Base-by-base conservation (phyloP, 192 early-diverging fungal species). In the Chytriomyces sp. region DNA sequence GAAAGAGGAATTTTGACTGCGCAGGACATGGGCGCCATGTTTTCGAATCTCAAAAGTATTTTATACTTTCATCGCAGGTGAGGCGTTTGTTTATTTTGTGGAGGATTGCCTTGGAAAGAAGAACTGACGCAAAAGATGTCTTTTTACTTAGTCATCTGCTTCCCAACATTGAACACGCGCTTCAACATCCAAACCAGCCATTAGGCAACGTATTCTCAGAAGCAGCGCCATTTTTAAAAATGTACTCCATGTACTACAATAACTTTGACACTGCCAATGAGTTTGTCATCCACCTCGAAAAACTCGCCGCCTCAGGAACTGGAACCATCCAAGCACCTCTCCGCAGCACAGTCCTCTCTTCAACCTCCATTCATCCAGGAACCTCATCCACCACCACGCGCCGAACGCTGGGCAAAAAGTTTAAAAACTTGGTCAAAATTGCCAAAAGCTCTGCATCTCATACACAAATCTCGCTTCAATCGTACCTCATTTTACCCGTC, bases 401-500 rank as follows among this genome's bases (percentile, higher is more conserved):
- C 44, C 72, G 77, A n/a, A 75, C 79, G 35, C 61, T 78, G 18
- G 45, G 78, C 5, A 85, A 82, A 64, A 79, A 83, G 62, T 76
- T 86, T 61, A 77, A 81, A 60, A 72, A 82, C 46, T 76, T 82
- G 75, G 45, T 90, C 69, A 67, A 86, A 80, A 81, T 81, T 10
- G 80, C 83, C 18, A 82, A 80, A 44, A 60, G 24, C 46, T 86
- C 87, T 72, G 85, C 87, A 65, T 88, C 82, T 61, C 94, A 95
- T 66, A 78, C 86, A 24, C 95, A 96, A 79, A 87, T 96, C 72
- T 91, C 86, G 47, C 89, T 97, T 8, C 91, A 94, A 69, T 89
- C 92, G 7, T 96, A 92, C 79, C 80, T 98, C 63, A 87, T 98
- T 24, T 86, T 97, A 7, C 97, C 97, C 1, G 88, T 99, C 35